Evolutionary conservation across 352 stramenopile genomes (phyloP), one percentile per base, ranked within the genome.

Genomic region (Phytopythium delawarense): DNA sequence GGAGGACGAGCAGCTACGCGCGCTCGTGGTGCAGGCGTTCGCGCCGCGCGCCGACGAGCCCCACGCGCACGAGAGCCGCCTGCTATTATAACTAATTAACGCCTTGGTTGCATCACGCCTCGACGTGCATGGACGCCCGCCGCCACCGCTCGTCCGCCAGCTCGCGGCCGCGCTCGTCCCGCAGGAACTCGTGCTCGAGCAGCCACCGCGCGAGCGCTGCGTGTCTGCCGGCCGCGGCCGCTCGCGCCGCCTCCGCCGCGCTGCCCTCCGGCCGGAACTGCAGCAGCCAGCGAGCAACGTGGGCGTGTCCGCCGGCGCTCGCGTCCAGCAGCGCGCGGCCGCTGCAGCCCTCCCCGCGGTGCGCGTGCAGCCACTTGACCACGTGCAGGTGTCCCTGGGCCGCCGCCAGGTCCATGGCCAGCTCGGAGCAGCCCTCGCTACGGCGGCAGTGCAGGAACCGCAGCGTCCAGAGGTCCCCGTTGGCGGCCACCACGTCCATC

Each of bases 281-380:
- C 46, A 80, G 62, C 35, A 85, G 61, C 70, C 75, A 85, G 59
- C 76, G 66, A n/a, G 78, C 75, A 2, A 84, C 65, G 3, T 61
- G 52, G 20, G 64, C 6, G 28, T 87, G 73, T 1, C 77, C 79
- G 37, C 30, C 56, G 44, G 69, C 71, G 32, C 73, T 72, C 28
- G 79, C 79, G 34, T 78, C 69, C 42, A 72, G 53, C 40, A 86
- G 62, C 15, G 79, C 77, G 16, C 69, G 69, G 53, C 62, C 66
- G 9, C 76, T 74, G 59, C 74, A 84, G 32, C 79, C 76, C 70
- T 79, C 71, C 4, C 2, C 16, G 1, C 71, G 69, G 53, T 79
- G 25, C 8, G 35, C 39, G 28, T 81, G 74, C 5, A 84, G 64
- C 59, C 68, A 84, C 59, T 69, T 37, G 4, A 76, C 70, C 34